phyloP scores from a whole-genome alignment of 2,329 filamentous ascomycete genomes.

The Diaporthe ilicicola region DNA sequence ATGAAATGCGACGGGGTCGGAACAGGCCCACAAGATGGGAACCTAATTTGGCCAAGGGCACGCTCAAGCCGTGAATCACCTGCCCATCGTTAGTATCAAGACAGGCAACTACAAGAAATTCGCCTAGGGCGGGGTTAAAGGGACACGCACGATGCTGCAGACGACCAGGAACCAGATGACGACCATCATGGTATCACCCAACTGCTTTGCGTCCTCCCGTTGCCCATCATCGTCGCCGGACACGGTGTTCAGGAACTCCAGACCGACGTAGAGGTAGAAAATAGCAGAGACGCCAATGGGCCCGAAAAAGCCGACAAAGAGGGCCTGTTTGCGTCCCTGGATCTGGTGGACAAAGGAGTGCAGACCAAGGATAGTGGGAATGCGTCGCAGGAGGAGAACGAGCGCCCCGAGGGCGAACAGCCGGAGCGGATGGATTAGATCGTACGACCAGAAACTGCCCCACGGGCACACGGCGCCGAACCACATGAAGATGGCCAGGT shows the following conservation, averaged over 20 bases:
- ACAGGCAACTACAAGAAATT: neutral
- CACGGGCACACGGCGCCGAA: conserved; percentile 88
- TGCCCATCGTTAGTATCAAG: conserved; percentile 39
- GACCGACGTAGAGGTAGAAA: conserved; percentile 85
- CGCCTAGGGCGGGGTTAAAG: conserved; percentile 33
- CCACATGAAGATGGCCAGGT: conserved; percentile 89
- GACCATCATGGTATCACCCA: conserved; percentile 73
- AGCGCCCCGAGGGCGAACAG: conserved; percentile 78
- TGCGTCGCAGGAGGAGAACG: conserved; percentile 78
- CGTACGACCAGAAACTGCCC: conserved; percentile 71
- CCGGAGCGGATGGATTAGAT: conserved; percentile 76
- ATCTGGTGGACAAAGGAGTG: conserved; percentile 84
- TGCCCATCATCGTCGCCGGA: conserved; percentile 64
- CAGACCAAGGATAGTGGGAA: conserved; percentile 78
- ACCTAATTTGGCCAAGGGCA: conserved; percentile 76
- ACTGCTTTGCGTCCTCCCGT: conserved; percentile 62
- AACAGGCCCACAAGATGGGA: conserved; percentile 54
- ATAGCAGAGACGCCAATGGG: conserved; percentile 92
- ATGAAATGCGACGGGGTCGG: neutral
- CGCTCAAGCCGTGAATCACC: conserved; percentile 83
- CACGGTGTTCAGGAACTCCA: conserved; percentile 73
- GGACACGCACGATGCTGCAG: conserved; percentile 78
- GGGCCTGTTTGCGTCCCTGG: conserved; percentile 74
- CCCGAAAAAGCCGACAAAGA: conserved; percentile 92
- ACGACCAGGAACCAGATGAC: conserved; percentile 90